phyloP scores from a whole-genome alignment of 805 yeast genomes.

The Komagataella populi region DNA sequence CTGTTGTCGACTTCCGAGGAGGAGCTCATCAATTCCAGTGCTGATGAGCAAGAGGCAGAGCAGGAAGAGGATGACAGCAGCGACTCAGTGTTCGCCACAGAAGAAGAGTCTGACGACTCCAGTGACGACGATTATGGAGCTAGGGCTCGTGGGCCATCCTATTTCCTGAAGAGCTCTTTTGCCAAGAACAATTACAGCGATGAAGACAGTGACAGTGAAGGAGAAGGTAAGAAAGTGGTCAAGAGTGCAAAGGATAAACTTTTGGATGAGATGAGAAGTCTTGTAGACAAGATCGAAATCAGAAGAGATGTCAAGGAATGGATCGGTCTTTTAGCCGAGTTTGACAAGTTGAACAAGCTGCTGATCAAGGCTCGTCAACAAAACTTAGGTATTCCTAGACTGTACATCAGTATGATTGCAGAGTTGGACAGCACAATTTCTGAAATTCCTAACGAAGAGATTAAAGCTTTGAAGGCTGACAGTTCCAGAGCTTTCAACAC shows the following conservation, averaged over 20 bases:
- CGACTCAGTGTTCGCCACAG: constrained; percentile 23
- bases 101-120: constrained; percentile 27
- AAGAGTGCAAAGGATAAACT: constrained; percentile 90
- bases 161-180: constrained; percentile 37
- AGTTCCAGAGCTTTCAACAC: constrained; percentile 82
- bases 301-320: constrained; percentile 66
- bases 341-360: constrained; percentile 62
- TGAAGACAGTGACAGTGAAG: constrained; percentile 32
- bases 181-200: constrained; percentile 23
- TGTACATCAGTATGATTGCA: constrained; percentile 54
- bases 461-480: constrained; percentile 67
- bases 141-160: constrained; percentile 31
- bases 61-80: constrained; percentile 17
- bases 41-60: constrained; percentile 11
- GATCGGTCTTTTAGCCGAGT: constrained; percentile 60
- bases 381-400: constrained; percentile 57
- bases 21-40: constrained; percentile 29
- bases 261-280: constrained; percentile 68
- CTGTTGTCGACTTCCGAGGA: constrained; percentile 47
- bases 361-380: constrained; percentile 65
- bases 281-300: constrained; percentile 54
- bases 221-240: constrained; percentile 72
- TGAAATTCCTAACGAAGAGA: constrained; percentile 35
- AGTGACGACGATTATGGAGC: constrained; percentile 38
- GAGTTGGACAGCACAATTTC: constrained; percentile 57